Conservation (phyloP, 345 rosid species). For the Angophora floribunda region DNA sequence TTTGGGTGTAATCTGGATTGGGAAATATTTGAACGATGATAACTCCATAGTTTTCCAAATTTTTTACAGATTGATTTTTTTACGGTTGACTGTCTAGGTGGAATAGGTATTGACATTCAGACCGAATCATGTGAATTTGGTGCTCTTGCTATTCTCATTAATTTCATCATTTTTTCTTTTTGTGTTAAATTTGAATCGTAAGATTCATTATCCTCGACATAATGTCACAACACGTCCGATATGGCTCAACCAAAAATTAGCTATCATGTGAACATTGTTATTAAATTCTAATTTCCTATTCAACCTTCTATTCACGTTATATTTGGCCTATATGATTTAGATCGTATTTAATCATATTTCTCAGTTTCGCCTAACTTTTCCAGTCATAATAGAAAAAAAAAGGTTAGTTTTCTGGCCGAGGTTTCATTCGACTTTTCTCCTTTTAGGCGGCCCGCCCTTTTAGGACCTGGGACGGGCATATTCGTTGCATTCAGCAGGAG, state of each 20-base stretch:
- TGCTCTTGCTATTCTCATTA: not conserved
- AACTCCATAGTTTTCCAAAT: not conserved
- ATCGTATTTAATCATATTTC: not conserved
- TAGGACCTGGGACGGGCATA: not conserved
- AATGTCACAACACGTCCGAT: not conserved
- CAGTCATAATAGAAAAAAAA: not conserved
- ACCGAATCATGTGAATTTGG: accelerated
- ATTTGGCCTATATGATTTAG: not conserved
- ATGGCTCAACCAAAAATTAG: not conserved
- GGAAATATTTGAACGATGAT: not conserved
- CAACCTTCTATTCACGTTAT: not conserved
- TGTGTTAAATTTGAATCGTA: not conserved
- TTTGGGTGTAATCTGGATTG: not conserved
- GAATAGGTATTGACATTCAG: accelerated
- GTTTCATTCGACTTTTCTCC: not conserved
- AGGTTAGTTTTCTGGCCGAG: not conserved
- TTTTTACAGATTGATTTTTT: not conserved
- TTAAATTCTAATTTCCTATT: not conserved
- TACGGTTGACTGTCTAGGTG: accelerated
- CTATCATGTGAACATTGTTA: not conserved
- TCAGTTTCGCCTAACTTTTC: not conserved
- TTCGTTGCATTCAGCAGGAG: not conserved
- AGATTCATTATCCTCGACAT: not conserved
- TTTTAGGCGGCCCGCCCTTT: not conserved
- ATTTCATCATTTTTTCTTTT: not conserved